Evolutionary conservation across 495 filamentous ascomycete species (phyloP).

Genomic region (Penicillium alfredii): DNA sequence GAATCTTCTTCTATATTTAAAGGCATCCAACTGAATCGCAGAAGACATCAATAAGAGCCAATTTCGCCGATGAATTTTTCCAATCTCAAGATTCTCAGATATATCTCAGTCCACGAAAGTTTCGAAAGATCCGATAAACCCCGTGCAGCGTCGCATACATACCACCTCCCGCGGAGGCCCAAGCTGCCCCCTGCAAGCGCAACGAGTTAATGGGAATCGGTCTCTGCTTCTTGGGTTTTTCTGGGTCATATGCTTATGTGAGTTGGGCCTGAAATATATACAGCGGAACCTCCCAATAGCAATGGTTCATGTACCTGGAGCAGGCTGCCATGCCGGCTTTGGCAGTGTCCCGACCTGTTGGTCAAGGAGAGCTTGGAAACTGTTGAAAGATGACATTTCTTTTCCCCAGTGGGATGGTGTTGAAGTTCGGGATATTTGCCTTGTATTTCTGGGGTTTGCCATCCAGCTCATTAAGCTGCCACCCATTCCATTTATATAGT

Average conservation of each 20-base stretch:
- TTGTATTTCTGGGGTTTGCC: background rate
- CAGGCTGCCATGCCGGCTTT: conserved; percentile 2
- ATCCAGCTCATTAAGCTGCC: background rate
- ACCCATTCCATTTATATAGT: background rate
- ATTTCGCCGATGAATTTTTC: no score
- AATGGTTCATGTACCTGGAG: conserved; percentile 1
- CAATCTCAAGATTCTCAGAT: conserved; percentile 12
- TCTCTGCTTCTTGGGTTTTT: conserved; percentile 6
- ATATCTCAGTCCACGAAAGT: conserved; percentile 28
- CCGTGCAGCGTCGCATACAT: conserved; percentile 28
- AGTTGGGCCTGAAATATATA: no score
- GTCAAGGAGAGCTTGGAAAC: conserved; percentile 20
- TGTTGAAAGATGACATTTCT: conserved; percentile 10
- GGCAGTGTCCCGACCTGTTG: conserved; percentile 18
- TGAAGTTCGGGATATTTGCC: background rate
- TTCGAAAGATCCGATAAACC: conserved; percentile 24
- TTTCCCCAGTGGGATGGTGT: no score
- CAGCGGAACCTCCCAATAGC: background rate
- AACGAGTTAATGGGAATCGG: conserved; percentile 19
- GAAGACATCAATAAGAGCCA: no score
- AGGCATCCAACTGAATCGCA: no score
- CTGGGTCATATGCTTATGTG: no score
- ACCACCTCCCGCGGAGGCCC: conserved; percentile 27
- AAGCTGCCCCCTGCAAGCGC: conserved; percentile 26
- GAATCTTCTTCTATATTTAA: no score